Evolutionary conservation across 768 basidiomycete genomes (phyloP), one percentile per base, ranked within the genome.

Genomic region (Sporobolomyces roseus): DNA sequence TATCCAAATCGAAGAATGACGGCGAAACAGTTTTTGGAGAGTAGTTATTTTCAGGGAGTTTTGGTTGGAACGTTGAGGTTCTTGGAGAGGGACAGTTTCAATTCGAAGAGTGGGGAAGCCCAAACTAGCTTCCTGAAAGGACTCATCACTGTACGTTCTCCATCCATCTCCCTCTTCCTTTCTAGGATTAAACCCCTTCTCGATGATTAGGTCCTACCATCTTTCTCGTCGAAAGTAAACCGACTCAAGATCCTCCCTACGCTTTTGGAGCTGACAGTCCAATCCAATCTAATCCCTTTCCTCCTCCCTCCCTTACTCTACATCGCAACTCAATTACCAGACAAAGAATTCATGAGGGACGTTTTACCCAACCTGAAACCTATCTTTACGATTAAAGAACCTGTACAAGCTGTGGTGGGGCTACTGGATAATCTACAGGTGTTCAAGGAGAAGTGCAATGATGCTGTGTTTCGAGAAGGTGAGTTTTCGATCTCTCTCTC

Each of bases 91-190:
- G 90, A 93, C 6, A 94, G 88, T 65, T 99, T 98, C 77, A 90
- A 93, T 1, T 86, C 91, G 0, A 96, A 97, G 79, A 87, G 92
- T 3, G 81, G 88, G 63, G 94, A 98, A 80, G 96, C 97, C 77
- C 98, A 98, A 78, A 88, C 96, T 32, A 89, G 90, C 0, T 97
- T 97, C 78, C 89, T 97, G 86, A 91, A 91, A 77, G 93, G 94
- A 1, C 80, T 97, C 25, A 83, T 87, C 2, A 48, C 56, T 7
- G 70, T 70, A 23, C 23, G 58, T 46, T 52, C 25, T 32, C 30
- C 27, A 51, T 1, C 12, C 29, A n/a, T 32, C 41, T 25, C 10
- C 49, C 10, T 27, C 25, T 10, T 46, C 45, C 12, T 13, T 46
- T 23, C 45, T 46, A n/a, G 23, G 25, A 27, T 50, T 25, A 25